Percentiles rank a stretch among this genome's conserved stretches.
Evolutionary conservation across 345 rosid species (phyloP).

Genomic region (Pugionium cornutum): DNA sequence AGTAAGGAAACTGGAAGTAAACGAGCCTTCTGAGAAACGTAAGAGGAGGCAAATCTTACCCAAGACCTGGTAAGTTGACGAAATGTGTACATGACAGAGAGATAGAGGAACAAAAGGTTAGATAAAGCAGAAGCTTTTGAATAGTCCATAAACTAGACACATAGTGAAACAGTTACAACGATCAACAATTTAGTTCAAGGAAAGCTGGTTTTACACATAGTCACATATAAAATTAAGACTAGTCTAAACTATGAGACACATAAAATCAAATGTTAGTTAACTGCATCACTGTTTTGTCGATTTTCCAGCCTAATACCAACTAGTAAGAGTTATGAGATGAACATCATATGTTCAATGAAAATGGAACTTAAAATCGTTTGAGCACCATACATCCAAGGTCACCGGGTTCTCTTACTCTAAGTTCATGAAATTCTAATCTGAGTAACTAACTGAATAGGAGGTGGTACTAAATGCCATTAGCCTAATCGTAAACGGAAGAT

Average conservation of each 20-base stretch:
- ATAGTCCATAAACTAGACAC: background rate
- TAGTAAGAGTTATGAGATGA: too few species aligned
- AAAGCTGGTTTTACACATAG: background rate
- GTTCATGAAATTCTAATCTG: background rate
- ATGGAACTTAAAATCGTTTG: background rate
- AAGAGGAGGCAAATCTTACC: slow-evolving; percentile 95
- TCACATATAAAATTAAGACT: background rate
- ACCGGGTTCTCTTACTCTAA: background rate
- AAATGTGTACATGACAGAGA: slow-evolving; percentile 1
- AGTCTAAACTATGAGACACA: background rate
- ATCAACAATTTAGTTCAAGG: slow-evolving; percentile 8
- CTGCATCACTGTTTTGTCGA: too few species aligned
- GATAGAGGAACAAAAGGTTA: background rate
- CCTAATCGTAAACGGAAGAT: slow-evolving; percentile 4
- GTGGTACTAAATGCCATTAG: background rate
- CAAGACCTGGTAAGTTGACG: slow-evolving; percentile 57
- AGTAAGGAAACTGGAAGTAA: slow-evolving; percentile 90
- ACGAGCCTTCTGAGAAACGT: slow-evolving; percentile 95
- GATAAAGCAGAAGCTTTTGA: background rate
- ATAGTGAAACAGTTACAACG: background rate
- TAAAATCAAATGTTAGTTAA: too few species aligned
- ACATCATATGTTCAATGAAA: too few species aligned
- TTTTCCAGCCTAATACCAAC: too few species aligned
- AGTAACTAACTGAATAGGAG: background rate
- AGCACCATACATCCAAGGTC: background rate